Percentiles rank a stretch among this genome's conserved stretches.
Conservation (phyloP, 495 filamentous ascomycete species). For the Parathielavia appendiculata region DNA sequence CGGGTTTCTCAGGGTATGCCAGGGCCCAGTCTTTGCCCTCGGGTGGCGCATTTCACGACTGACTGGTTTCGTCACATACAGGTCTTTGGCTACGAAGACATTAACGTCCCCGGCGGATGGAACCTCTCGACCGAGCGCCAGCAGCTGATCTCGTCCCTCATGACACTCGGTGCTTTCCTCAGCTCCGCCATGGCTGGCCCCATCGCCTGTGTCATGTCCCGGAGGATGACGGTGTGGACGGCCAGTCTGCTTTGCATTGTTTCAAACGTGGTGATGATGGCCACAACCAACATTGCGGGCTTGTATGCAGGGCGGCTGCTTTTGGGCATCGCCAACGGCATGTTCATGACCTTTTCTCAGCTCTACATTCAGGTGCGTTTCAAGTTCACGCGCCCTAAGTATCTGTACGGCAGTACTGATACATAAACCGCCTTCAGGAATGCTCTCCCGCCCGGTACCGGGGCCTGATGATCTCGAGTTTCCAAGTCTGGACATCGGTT, state of each 20-base stretch:
- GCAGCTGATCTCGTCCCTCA: constrained; percentile 53
- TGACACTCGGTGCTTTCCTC: constrained; percentile 57
- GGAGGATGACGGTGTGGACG: constrained; percentile 45
- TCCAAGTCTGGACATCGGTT: constrained; percentile 21
- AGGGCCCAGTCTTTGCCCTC: too few species aligned
- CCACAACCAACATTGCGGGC: constrained; percentile 46
- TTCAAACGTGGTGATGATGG: constrained; percentile 54
- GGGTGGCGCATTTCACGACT: background rate
- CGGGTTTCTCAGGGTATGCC: constrained; percentile 49
- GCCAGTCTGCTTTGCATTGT: constrained; percentile 47
- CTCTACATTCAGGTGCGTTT: constrained; percentile 45
- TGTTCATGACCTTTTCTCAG: constrained; percentile 57
- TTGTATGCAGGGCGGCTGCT: constrained; percentile 53
- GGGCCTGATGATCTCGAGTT: background rate
- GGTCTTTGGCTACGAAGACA: constrained; percentile 38
- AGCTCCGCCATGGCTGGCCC: constrained; percentile 51
- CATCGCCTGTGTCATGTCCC: constrained; percentile 39
- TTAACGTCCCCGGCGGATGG: constrained; percentile 44
- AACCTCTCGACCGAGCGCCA: constrained; percentile 51
- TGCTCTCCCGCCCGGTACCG: constrained; percentile 6
- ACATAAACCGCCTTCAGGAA: background rate
- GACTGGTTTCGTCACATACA: background rate
- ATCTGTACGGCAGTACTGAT: background rate
- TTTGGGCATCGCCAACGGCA: constrained; percentile 52
- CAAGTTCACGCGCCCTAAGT: background rate